Percentiles rank a stretch among this genome's conserved stretches.
Conservation (phyloP, 164 flowering plant species). For the Macadamia tetraphylla region DNA sequence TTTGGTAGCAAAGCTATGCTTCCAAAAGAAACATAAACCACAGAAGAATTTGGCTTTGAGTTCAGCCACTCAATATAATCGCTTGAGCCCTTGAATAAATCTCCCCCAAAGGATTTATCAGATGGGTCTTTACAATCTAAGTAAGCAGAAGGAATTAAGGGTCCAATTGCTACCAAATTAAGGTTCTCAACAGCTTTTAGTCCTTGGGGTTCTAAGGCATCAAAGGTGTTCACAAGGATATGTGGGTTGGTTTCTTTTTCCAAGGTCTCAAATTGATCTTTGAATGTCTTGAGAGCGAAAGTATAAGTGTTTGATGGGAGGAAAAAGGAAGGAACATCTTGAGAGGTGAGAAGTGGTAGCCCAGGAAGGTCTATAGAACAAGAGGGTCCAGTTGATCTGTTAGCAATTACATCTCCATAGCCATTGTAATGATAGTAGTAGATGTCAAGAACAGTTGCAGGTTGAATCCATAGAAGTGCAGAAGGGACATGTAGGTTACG, state of each 20-base stretch:
- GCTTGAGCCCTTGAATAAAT: neutral
- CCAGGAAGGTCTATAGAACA: slow-evolving; percentile 16
- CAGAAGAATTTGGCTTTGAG: slow-evolving; percentile 9
- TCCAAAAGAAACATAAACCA: slow-evolving; percentile 22
- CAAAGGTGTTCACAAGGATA: slow-evolving; percentile 43
- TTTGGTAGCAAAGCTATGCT: neutral
- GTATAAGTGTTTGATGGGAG: slow-evolving; percentile 1
- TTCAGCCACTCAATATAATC: slow-evolving; percentile 17
- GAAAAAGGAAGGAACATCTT: slow-evolving; percentile 16
- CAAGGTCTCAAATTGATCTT: slow-evolving; percentile 19
- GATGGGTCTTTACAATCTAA: slow-evolving; percentile 22
- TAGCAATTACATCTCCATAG: slow-evolving; percentile 1
- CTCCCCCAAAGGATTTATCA: neutral
- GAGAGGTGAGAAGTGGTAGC: neutral
- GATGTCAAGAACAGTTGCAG: slow-evolving; percentile 14
- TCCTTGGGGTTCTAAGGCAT: slow-evolving; percentile 31
- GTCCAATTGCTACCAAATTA: slow-evolving; percentile 34
- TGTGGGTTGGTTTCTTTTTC: slow-evolving; percentile 6
- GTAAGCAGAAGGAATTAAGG: slow-evolving; percentile 39
- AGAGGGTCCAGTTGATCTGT: neutral
- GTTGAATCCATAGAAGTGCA: slow-evolving; percentile 18
- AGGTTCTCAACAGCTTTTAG: slow-evolving; percentile 22
- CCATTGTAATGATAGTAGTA: slow-evolving; percentile 14
- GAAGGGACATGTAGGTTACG: slow-evolving; percentile 9
- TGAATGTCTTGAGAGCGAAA: neutral